Conservation (phyloP, 192 early-diverging fungal species). For the Chytriomyces sp. region DNA sequence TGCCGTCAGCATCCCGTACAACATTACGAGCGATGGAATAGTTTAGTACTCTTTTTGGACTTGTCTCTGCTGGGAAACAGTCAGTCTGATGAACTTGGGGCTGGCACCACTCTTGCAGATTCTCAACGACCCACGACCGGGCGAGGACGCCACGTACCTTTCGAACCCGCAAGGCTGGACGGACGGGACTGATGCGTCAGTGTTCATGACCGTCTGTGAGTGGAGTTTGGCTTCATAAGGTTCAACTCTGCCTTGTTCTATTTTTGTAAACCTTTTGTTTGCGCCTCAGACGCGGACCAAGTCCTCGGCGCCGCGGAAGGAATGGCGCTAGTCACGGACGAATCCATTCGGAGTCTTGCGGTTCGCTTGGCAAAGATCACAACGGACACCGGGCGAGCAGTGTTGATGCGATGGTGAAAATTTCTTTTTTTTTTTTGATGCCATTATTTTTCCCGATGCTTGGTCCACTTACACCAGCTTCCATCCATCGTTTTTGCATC, state of each 20-base stretch:
- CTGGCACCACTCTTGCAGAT: background rate
- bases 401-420: constrained; percentile 17
- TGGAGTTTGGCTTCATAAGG: background rate
- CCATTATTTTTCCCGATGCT: too few relatives aligned
- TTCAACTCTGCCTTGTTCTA: background rate
- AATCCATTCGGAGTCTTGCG: constrained; percentile 6
- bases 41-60: too few relatives aligned
- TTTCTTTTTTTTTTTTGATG: too few relatives aligned
- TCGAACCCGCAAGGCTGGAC: background rate
- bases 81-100: too few relatives aligned
- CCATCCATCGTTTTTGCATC: too few relatives aligned
- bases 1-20: constrained; percentile 9
- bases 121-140: background rate
- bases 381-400: constrained; percentile 5
- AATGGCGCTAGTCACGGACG: constrained; percentile 13
- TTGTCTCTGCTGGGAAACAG: too few relatives aligned
- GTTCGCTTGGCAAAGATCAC: background rate
- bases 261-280: background rate
- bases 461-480: too few relatives aligned
- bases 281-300: constrained; percentile 8
- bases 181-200: constrained; percentile 8
- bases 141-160: background rate
- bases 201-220: constrained; percentile 26
- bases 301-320: background rate
- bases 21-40: background rate